Base-by-base conservation (phyloP, 257 asterid genomes). In the Solanum etuberosum region DNA sequence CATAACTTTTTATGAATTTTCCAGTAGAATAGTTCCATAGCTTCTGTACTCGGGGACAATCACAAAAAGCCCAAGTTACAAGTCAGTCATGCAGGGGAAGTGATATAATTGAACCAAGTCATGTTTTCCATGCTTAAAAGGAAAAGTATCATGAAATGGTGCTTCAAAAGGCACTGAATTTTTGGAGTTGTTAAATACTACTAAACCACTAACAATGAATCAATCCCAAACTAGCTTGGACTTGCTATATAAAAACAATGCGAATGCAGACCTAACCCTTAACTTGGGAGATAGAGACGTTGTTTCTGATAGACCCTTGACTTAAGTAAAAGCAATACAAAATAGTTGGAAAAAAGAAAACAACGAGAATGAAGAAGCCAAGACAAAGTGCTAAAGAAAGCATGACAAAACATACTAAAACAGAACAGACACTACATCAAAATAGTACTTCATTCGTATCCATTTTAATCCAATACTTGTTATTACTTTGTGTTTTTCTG, bases 11-110 rank as follows among this genome's bases (percentile, higher is more conserved):
- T 91, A 93, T 89, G 86, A 78, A 87, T 93, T 92, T 96, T 86
- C 94, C 94, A 16, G 93, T 80, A 18, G 95, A 82, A 88, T 95
- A 93, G 92, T 94, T 94, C 98, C 99, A 95, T 31, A 96, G 90
- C 89, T 91, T 96, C 99, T 96, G 94, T 88, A 88, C 83, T 82
- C 87, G 42, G 48, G 71, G 31, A 40, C 57, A 78, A 72, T 13
- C n/a, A 61, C 2, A 86, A 40, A 31, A 10, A 80, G 31, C 61
- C 59, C 87, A 84, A 11, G 38, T 65, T 84, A 84, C 63, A 46
- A 78, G 67, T 29, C 85, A 46, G 42, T 9, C 68, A 8, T 46
- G 68, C 85, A 48, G 29, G 29, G 0, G 43, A 48, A 80, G 85
- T 81, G 27, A 81, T 6, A 81, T 48, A 81, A 46, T 31, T 18